phyloP scores from a whole-genome alignment of 108 stramenopile genomes.

The Nannochloropsis granulata region DNA sequence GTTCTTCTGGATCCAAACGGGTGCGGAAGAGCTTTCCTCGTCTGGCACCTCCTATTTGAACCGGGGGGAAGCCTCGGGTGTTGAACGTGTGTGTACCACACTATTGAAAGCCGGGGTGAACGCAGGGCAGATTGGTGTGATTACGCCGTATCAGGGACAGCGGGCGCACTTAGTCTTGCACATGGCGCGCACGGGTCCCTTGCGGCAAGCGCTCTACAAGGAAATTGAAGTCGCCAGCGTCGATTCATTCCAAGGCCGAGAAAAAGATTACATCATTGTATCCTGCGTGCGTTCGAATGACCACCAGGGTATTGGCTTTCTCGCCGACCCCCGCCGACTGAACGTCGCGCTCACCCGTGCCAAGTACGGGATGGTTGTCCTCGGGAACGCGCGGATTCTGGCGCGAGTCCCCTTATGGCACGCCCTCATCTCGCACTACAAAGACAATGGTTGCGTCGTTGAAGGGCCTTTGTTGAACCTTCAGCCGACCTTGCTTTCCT shows the following conservation, averaged over 20 bases:
- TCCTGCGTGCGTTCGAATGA: slow-evolving; percentile 96
- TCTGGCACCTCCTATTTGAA: slow-evolving; percentile 94
- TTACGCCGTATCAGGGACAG: slow-evolving; percentile 98
- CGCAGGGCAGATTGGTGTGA: slow-evolving; percentile 52
- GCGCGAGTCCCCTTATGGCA: slow-evolving; percentile 91
- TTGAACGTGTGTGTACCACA: slow-evolving; percentile 78
- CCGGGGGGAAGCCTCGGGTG: slow-evolving; percentile 83
- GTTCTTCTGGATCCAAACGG: slow-evolving; percentile 71
- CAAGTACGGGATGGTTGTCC: slow-evolving; percentile 70
- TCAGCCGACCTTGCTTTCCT: slow-evolving; percentile 76
- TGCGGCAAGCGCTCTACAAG: slow-evolving; percentile 63
- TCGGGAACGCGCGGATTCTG: slow-evolving; percentile 90
- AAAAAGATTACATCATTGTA: slow-evolving; percentile 92
- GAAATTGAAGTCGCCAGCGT: slow-evolving; percentile 92
- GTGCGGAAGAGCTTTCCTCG: slow-evolving; percentile 90
- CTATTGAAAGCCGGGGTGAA: slow-evolving; percentile 66
- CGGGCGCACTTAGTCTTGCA: slow-evolving; percentile 78
- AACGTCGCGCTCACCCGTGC: slow-evolving; percentile 97
- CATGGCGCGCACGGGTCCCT: slow-evolving; percentile 66
- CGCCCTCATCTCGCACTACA: slow-evolving; percentile 76
- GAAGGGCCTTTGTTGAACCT: slow-evolving; percentile 71
- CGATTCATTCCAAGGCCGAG: slow-evolving; percentile 97
- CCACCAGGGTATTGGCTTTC: slow-evolving; percentile 90
- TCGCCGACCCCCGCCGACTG: slow-evolving; percentile 91
- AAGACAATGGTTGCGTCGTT: slow-evolving; percentile 70